A percentile compares a stretch with the other conserved stretches of the same genome.
These are phyloP conservation scores for Didymella sp. DNA, from an alignment of 2,329 filamentous ascomycete species.

Conservation along the genomic window DNA sequence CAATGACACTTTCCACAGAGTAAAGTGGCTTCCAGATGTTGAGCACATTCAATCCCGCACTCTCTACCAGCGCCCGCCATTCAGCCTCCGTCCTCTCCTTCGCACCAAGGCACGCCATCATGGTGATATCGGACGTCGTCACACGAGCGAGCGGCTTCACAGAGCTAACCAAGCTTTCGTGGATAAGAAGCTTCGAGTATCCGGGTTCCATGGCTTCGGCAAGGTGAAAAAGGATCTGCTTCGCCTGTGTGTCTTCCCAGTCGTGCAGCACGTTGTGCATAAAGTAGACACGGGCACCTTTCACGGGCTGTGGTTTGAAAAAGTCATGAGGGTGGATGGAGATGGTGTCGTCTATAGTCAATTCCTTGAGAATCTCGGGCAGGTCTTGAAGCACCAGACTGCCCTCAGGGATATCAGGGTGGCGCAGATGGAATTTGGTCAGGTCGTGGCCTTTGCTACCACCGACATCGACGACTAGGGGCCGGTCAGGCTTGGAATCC, in stretches of 20 bases:
- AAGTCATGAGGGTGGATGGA: constrained; percentile 33
- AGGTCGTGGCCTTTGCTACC: constrained; percentile 53
- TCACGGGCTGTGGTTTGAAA: constrained; percentile 42
- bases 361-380: constrained; percentile 17
- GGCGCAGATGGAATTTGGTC: constrained; percentile 31
- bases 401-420: constrained; percentile 35
- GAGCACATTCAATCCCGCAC: constrained; percentile 17
- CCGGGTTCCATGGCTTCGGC: constrained; percentile 43
- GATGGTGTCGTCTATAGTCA: constrained; percentile 26
- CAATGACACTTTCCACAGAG: constrained; percentile 21
- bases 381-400: constrained; percentile 54
- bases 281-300: constrained; percentile 50
- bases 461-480: constrained; percentile 53
- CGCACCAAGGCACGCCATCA: constrained; percentile 48
- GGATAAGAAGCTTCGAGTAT: constrained; percentile 52
- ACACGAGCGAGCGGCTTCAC: constrained; percentile 44
- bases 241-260: constrained; percentile 47
- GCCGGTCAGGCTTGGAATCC: constrained; percentile 13
- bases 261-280: constrained; percentile 53
- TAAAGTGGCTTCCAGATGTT: constrained; percentile 18
- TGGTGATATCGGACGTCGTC: constrained; percentile 46
- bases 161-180: constrained; percentile 50
- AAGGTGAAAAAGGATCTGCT: constrained; percentile 50
- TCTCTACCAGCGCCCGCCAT: constrained; percentile 42
- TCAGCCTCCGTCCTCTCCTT: constrained; percentile 49